These are phyloP conservation scores for Isoetes taiwanensis DNA, from an alignment of 75 land plant species.

Conservation along the genomic window DNA sequence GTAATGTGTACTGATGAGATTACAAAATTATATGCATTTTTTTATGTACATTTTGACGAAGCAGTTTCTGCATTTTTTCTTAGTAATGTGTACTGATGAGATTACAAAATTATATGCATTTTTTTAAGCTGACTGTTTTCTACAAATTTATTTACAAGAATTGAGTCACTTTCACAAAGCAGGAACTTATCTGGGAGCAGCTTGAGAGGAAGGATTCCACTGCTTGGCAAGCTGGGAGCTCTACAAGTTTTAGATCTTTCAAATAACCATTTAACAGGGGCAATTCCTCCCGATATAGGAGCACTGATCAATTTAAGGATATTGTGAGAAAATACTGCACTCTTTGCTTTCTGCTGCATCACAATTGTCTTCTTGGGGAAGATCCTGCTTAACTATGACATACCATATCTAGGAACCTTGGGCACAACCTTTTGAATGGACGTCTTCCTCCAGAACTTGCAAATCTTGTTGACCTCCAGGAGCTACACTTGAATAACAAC, in stretches of 20 bases:
- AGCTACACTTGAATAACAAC: conserved; percentile 7
- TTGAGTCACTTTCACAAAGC: too few species aligned
- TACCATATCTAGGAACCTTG: conserved; percentile 28
- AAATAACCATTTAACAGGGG: conserved; percentile 11
- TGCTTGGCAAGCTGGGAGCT: conserved; percentile 10
- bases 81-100: too few species aligned
- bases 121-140: too few species aligned
- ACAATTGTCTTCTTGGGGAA: too few species aligned
- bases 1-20: too few species aligned
- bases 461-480: conserved; percentile 32
- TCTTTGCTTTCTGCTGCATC: too few species aligned
- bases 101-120: too few species aligned
- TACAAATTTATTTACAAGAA: too few species aligned
- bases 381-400: background rate
- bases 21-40: too few species aligned
- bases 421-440: conserved; percentile 31
- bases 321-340: too few species aligned
- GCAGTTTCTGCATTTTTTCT: too few species aligned
- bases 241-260: conserved; percentile 11
- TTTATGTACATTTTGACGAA: too few species aligned
- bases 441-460: conserved; percentile 49
- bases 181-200: conserved; percentile 8
- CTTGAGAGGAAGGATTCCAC: conserved; percentile 15
- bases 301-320: background rate
- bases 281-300: conserved; percentile 22